These are phyloP conservation scores for Termitomyces sp. DNA, from an alignment of 768 basidiomycete genomes.

Conservation along the genomic window DNA sequence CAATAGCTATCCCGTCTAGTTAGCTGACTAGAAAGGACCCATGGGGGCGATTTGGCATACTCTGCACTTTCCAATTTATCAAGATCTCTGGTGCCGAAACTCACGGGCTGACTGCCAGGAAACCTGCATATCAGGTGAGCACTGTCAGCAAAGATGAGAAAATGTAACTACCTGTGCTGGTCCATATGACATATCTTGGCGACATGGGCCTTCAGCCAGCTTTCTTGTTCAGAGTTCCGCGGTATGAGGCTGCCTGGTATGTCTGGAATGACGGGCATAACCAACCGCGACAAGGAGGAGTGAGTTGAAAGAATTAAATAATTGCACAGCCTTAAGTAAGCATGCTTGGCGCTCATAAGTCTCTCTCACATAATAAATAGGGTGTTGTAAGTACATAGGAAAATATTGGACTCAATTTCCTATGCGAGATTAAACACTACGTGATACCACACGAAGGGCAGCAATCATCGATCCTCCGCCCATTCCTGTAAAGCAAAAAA, in stretches of 20 bases:
- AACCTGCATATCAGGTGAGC: conserved; percentile 47
- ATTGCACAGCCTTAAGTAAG: conserved; percentile 7
- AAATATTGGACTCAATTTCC: background rate
- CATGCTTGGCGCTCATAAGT: background rate
- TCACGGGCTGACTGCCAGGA: conserved; percentile 94
- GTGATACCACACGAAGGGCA: conserved; percentile 4
- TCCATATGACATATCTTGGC: conserved; percentile 60
- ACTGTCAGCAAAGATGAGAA: background rate
- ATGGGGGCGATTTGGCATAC: conserved; percentile 35
- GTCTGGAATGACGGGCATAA: conserved; percentile 59
- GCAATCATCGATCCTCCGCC: conserved; percentile 80
- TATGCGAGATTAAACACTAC: conserved; percentile 13
- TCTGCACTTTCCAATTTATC: conserved; percentile 77
- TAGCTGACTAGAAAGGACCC: background rate
- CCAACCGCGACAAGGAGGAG: conserved; percentile 1
- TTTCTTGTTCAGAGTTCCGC: conserved; percentile 51
- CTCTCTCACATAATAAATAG: background rate
- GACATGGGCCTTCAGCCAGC: conserved; percentile 63
- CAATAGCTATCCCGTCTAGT: conserved; percentile 64
- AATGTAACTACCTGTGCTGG: conserved; percentile 48
- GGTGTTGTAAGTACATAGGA: too few relatives aligned
- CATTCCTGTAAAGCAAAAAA: conserved; percentile 57
- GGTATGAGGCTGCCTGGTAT: conserved; percentile 59
- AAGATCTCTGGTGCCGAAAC: conserved; percentile 69
- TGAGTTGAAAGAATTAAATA: background rate